A percentile compares a stretch with the other conserved stretches of the same genome.
Evolutionary conservation across 331 rosid genomes (phyloP).

Genomic region (Erythrophleum ivorense): DNA sequence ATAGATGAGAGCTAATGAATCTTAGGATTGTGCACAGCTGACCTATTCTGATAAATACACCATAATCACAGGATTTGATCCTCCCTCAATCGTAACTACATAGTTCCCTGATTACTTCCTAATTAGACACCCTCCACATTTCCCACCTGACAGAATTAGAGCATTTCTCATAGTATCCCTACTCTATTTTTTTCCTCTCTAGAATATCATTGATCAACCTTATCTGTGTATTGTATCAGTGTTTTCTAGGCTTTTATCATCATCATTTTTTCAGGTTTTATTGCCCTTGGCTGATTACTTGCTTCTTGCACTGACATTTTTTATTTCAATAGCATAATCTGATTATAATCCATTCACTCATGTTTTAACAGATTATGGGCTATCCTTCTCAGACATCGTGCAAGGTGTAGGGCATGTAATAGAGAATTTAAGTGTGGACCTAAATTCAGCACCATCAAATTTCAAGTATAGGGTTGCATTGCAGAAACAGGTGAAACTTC

Average conservation of each 20-base stretch:
- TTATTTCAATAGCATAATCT: slow-evolving; percentile 11
- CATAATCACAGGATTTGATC: neutral
- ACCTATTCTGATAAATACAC: neutral
- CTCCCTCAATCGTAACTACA: neutral
- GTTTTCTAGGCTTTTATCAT: neutral
- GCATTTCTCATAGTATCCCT: neutral
- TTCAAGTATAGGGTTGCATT: slow-evolving; percentile 88
- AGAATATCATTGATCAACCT: neutral
- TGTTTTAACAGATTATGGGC: slow-evolving; percentile 77
- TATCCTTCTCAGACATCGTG: slow-evolving; percentile 75
- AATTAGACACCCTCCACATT: neutral
- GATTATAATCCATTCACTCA: slow-evolving; percentile 30
- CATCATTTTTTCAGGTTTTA: neutral
- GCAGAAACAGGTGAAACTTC: slow-evolving; percentile 81
- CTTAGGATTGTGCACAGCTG: neutral
- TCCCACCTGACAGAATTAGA: neutral
- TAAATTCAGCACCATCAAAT: slow-evolving; percentile 74
- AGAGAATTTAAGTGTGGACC: slow-evolving; percentile 73
- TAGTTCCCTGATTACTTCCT: neutral
- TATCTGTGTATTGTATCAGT: neutral
- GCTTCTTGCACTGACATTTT: slow-evolving; percentile 10
- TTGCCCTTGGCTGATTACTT: slow-evolving; percentile 1
- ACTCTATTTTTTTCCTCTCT: too few relatives aligned
- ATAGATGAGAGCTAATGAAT: neutral
- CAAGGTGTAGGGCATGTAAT: slow-evolving; percentile 72